Base-by-base conservation (phyloP, 1,284 basidiomycete genomes). In the Coniferiporia weirii region DNA sequence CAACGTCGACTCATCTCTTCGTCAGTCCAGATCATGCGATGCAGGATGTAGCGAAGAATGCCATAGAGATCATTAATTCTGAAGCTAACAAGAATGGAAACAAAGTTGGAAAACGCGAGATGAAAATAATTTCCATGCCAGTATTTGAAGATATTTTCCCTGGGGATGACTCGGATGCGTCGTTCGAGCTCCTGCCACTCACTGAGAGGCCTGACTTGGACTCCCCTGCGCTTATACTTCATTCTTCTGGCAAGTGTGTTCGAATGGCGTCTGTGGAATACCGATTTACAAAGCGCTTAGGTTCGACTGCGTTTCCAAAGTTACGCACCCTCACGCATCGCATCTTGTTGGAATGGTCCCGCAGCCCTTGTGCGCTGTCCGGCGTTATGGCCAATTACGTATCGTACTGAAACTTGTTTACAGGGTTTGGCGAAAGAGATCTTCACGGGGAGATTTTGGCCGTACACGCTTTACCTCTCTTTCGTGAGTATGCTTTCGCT, bases 291-390 rank as follows among this genome's bases (percentile, higher is more conserved):
- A 22, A 52, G n/a, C 35, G 17, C 35, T 45, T 19, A 61, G 60
- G 60, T 19, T 61, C 60, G 7, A 61, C 60, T 17, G 56, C 54
- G 19, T 48, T 57, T 27, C 60, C 60, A 12, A 61, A 61, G 44
- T 38, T 57, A 12, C 27, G 56, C 19, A 49, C 54, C 3, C 48
- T 57, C 7, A 57, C 60, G 1, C 56, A 57, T 32, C 48, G 56
- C 22, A 47, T 52, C n/a, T 19, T 61, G 13, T 19, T 57, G 17
- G 22, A 57, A 27, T 51, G 56, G 60, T 32, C 49, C 12, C 48
- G 49, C 9, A 40, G 27, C 22, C 48, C 60, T 9, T 47, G 58
- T 55, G 19, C n/a, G 52, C 13, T 22, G 3, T 22, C 10, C 19
- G 3, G 5, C 1, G 17, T 38, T 3, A 5, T 20, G 15, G 20